Percentiles rank a stretch among this genome's conserved stretches.
Conservation (phyloP, 495 filamentous ascomycete genomes). For the Barbatosphaeria neglecta region DNA sequence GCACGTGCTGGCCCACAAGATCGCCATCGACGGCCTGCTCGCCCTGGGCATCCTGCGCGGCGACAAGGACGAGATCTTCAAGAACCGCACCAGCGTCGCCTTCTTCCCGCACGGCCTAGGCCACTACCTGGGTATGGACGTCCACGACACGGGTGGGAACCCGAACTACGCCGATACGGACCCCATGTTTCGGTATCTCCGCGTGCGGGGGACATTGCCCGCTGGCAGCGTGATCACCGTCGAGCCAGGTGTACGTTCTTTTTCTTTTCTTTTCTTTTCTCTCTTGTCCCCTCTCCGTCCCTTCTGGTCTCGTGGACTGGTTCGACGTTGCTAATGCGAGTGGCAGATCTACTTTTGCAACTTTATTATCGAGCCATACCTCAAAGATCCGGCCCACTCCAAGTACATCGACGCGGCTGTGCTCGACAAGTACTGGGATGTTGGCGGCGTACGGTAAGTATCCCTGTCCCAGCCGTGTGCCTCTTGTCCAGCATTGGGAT, state of each 20-base stretch:
- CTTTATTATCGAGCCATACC: slow-evolving; percentile 79
- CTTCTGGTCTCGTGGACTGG: no score
- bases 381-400: slow-evolving; percentile 55
- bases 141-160: slow-evolving; percentile 82
- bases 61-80: slow-evolving; percentile 58
- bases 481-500: background rate
- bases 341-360: slow-evolving; percentile 80
- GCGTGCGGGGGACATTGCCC: slow-evolving; percentile 66
- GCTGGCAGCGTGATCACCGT: slow-evolving; percentile 77
- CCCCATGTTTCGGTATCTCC: slow-evolving; percentile 71
- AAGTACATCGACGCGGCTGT: slow-evolving; percentile 65
- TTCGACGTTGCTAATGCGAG: background rate
- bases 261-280: background rate
- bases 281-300: no score
- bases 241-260: slow-evolving; percentile 67
- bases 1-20: slow-evolving; percentile 63
- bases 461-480: background rate
- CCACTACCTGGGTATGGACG: slow-evolving; percentile 90
- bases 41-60: slow-evolving; percentile 64
- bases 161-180: slow-evolving; percentile 78
- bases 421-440: slow-evolving; percentile 74
- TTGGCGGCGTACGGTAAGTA: slow-evolving; percentile 64
- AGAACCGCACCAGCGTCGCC: slow-evolving; percentile 61
- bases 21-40: slow-evolving; percentile 72
- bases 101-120: slow-evolving; percentile 92